Conservation (phyloP, 805 yeast species). For the Candida michaelii region DNA sequence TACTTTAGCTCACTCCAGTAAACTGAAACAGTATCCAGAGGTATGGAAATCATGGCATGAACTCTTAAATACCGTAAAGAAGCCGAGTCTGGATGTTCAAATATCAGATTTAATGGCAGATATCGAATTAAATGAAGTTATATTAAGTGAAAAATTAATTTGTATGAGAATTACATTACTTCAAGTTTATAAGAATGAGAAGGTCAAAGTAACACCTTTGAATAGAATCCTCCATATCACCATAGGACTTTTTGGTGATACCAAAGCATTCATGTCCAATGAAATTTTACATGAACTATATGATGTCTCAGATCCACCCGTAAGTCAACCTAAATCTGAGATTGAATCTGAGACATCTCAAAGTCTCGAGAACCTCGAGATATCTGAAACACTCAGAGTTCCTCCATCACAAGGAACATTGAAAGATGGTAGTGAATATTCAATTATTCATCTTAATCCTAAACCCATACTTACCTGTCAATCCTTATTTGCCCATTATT, state of each 20-base stretch:
- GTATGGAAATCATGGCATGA: slow-evolving; percentile 11
- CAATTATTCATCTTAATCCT: not conserved
- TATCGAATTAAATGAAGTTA: slow-evolving; percentile 38
- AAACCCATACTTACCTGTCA: slow-evolving; percentile 1
- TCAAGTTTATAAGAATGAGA: slow-evolving; percentile 2
- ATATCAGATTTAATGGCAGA: slow-evolving; percentile 17
- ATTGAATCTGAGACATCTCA: not conserved
- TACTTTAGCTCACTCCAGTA: slow-evolving; percentile 54
- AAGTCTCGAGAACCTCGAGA: too few species aligned
- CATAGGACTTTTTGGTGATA: slow-evolving; percentile 13
- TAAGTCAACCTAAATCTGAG: not conserved
- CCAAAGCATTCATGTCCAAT: slow-evolving; percentile 14
- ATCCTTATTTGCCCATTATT: slow-evolving; percentile 3
- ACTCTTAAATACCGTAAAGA: slow-evolving; percentile 23
- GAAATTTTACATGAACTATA: slow-evolving; percentile 1
- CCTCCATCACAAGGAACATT: not conserved
- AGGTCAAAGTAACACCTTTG: slow-evolving; percentile 7
- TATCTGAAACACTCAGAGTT: too few species aligned
- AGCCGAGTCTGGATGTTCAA: slow-evolving; percentile 21
- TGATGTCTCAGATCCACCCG: too few species aligned
- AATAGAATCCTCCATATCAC: slow-evolving; percentile 14
- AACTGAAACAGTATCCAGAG: slow-evolving; percentile 4
- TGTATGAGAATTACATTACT: slow-evolving; percentile 51
- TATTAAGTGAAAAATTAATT: slow-evolving; percentile 48
- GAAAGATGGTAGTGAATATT: not conserved